phyloP scores from a whole-genome alignment of 257 asterid species.

The Prunella vulgaris region DNA sequence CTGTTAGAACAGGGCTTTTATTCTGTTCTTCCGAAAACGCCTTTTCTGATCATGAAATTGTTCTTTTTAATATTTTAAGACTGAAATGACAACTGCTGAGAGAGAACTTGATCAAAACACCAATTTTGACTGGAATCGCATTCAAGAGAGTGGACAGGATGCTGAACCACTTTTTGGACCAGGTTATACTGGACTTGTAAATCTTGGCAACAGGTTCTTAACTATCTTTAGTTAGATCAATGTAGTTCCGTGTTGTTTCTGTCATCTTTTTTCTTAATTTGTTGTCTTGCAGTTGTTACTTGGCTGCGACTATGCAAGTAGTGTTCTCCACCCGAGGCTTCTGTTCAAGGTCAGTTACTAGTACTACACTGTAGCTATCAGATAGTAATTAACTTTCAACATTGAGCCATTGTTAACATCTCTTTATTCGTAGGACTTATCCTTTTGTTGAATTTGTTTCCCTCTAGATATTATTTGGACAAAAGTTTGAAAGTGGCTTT shows the following conservation, averaged over 20 bases:
- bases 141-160: conserved; percentile 94
- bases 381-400: conserved; percentile 9
- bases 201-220: conserved; percentile 94
- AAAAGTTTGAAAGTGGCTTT: conserved; percentile 73
- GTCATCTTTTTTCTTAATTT: conserved; percentile 12
- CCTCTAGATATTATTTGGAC: conserved; percentile 52
- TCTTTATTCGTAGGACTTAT: conserved; percentile 8
- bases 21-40: neutral
- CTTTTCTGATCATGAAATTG: conserved; percentile 8
- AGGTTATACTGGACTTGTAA: conserved; percentile 91
- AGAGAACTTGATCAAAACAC: conserved; percentile 95
- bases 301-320: conserved; percentile 98
- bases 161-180: conserved; percentile 89
- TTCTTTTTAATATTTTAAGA: conserved; percentile 39
- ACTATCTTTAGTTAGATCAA: neutral
- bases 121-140: conserved; percentile 97
- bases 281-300: conserved; percentile 73
- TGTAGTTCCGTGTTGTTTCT: conserved; percentile 8
- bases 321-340: conserved; percentile 76
- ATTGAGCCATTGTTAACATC: conserved; percentile 1
- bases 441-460: conserved; percentile 14
- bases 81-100: conserved; percentile 99
- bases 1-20: too few species aligned
- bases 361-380: conserved; percentile 12
- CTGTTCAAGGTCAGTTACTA: conserved; percentile 60